These are phyloP conservation scores for Pseudoneurospora amorphoporcata DNA, from an alignment of 495 filamentous ascomycete species.

Conservation along the genomic window DNA sequence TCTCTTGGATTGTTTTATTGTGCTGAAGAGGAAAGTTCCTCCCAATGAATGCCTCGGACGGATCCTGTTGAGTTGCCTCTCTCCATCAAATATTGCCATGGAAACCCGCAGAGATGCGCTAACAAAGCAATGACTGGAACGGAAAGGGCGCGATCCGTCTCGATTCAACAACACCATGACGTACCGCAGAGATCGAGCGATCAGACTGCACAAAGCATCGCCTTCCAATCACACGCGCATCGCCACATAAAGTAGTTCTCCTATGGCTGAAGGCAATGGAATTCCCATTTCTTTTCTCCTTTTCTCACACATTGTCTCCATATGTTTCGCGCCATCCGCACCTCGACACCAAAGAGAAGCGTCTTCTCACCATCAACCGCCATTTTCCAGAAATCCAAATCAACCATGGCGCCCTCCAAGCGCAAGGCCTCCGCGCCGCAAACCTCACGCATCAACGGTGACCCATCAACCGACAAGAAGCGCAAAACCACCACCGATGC, in stretches of 20 bases:
- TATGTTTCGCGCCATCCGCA: neutral
- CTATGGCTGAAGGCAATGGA: neutral
- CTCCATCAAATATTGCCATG: neutral
- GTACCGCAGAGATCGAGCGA: conserved; percentile 16
- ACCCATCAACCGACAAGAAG: conserved; percentile 12
- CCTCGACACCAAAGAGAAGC: neutral
- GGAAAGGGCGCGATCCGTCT: conserved; percentile 3
- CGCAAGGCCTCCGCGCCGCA: conserved; percentile 8
- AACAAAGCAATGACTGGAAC: conserved; percentile 14
- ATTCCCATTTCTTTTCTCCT: neutral
- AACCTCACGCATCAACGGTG: conserved; percentile 2
- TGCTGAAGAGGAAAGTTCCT: neutral
- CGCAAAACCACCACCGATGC: conserved; percentile 1
- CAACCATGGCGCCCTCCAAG: conserved; percentile 13
- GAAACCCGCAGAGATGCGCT: conserved; percentile 3
- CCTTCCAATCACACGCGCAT: conserved; percentile 3
- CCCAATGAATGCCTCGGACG: neutral
- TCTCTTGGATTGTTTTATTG: neutral
- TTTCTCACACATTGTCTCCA: neutral
- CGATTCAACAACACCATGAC: conserved; percentile 15
- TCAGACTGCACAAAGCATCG: neutral
- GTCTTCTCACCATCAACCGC: neutral
- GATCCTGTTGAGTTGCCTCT: neutral
- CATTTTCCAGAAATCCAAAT: neutral
- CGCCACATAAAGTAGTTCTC: neutral